Base-by-base conservation (phyloP, 228 moss, liverwort and hornwort genomes). In the Sphagnum fallax region DNA sequence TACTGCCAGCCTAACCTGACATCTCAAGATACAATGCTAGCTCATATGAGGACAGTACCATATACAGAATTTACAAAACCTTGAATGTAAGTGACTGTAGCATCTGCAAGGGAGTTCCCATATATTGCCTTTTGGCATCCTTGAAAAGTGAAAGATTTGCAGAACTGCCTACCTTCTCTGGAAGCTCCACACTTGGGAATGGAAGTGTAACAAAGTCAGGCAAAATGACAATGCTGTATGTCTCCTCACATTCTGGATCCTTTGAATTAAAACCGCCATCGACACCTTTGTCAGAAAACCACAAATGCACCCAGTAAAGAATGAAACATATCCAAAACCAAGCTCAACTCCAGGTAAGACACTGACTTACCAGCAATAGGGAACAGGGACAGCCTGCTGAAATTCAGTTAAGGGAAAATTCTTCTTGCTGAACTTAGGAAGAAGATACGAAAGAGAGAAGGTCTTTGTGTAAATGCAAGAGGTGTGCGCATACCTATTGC, bases 1-100 rank as follows among this genome's bases (percentile, higher is more conserved):
- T 72, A 92, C 98, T 63, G 94, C 90, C 68, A 98, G 70, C 73
- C 98, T 94, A 75, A 98, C 90, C 93, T 97, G 91, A 78, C 76
- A 82, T 11, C 73, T 53, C 71, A 81, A 61, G 58, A 83, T 66
- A 55, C 55, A 68, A 61, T 15, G 52, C 62, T 63, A 14, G 65
- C 50, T 15, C 55, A 60, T 7, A 53, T 10, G 53, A 12, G 32
- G 18, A 53, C 48, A 57, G 10, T 10, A 53, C 14, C 50, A 9
- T 67, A 50, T 49, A 50, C 16, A 32, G 8, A 14, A 7, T 5
- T 6, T 6, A 67, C 13, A 49, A 8, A 15, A 67, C 52, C 50
- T 8, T 48, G 52, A 10, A 52, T 16, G 32, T 32, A 32, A 32
- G 32, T 32, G 32, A 32, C 32, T 2, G 32, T 32, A 32, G 32